Base-by-base conservation (phyloP, 2,329 filamentous ascomycete species). In the Ophiostoma montium region DNA sequence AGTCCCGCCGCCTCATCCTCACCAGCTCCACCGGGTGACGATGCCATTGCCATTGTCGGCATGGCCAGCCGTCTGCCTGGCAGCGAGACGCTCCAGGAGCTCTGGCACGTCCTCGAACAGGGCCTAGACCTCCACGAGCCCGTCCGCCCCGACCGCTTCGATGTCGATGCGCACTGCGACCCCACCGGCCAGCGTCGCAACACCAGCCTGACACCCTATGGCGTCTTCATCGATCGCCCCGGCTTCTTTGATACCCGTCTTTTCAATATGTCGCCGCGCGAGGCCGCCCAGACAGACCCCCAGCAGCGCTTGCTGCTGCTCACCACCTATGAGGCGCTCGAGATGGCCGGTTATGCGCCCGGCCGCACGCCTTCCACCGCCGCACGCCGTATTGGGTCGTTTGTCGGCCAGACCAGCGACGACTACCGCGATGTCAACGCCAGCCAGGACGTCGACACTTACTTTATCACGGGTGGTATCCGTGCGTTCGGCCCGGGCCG, bases 261-360 rank as follows among this genome's bases (percentile, higher is more conserved):
- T 66, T 90, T 90, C 74, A 87, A 87, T 64, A 88, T 90, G 85
- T 66, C 80, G 86, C 61, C 84, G 78, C 51, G 86, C 89, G 57
- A 54, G 47, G 86, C 85, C 21, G 76, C 78, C 47, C 83, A 88
- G 60, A 87, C 83, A 1, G 85, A 90, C 61, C 86, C 86, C 0
- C 86, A 86, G 75, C 84, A 87, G 61, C 75, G 86, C 57, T 70
- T 89, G 56, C 82, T 82, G 3, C 67, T 92, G 18, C 76, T 81
- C 9, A 87, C 84, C 2, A 83, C 84, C 0, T 90, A 87, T 57
- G 85, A 90, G 60, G 85, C 86, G 0, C 70, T 92, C 43, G 86
- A 92, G 62, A 85, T 85, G 78, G 80, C 81, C 30, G 85, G 85
- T 1, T 84, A 86, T 57, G 79, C 86, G 6, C 79, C 82, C 1